A percentile compares a stretch with the other conserved stretches of the same genome.
Evolutionary conservation across 495 filamentous ascomycete species (phyloP).

Genomic region (Xylaria acuta): DNA sequence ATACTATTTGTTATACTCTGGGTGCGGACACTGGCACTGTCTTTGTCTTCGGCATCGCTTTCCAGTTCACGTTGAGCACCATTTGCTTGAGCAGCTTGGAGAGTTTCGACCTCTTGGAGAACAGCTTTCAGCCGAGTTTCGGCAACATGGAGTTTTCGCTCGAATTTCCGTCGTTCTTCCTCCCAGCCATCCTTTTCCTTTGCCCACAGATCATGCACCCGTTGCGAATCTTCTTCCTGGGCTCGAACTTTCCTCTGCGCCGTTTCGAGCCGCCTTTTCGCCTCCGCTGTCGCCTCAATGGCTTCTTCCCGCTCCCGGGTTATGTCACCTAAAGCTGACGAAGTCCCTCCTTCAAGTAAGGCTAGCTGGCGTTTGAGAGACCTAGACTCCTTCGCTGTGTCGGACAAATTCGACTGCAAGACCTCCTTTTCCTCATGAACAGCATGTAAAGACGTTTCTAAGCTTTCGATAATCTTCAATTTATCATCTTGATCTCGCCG

Average conservation of each 20-base stretch:
- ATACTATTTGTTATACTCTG: conserved; percentile 78
- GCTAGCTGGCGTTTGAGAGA: conserved; percentile 85
- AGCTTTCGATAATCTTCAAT: conserved; percentile 76
- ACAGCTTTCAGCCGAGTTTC: conserved; percentile 85
- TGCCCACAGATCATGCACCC: conserved; percentile 76
- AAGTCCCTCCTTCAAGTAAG: conserved; percentile 83
- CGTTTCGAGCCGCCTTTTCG: conserved; percentile 78
- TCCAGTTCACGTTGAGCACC: conserved; percentile 47
- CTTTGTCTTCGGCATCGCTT: conserved; percentile 68
- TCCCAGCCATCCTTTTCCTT: conserved; percentile 84
- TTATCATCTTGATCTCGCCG: conserved; percentile 90
- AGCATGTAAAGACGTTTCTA: conserved; percentile 77
- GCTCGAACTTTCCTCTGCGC: conserved; percentile 76
- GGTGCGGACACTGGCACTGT: conserved; percentile 77
- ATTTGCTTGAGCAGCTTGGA: conserved; percentile 64
- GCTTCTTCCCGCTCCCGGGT: conserved; percentile 87
- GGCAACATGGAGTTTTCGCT: conserved; percentile 83
- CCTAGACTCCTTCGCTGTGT: conserved; percentile 73
- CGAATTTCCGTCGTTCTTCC: conserved; percentile 76
- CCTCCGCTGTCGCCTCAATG: conserved; percentile 72
- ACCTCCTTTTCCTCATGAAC: conserved; percentile 75
- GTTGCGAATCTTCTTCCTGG: conserved; percentile 83
- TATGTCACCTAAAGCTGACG: conserved; percentile 80
- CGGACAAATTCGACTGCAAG: conserved; percentile 63
- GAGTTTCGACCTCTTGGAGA: conserved; percentile 80